These are phyloP conservation scores for Parastagonospora nodorum DNA, from an alignment of 2,329 filamentous ascomycete genomes.

Conservation along the genomic window DNA sequence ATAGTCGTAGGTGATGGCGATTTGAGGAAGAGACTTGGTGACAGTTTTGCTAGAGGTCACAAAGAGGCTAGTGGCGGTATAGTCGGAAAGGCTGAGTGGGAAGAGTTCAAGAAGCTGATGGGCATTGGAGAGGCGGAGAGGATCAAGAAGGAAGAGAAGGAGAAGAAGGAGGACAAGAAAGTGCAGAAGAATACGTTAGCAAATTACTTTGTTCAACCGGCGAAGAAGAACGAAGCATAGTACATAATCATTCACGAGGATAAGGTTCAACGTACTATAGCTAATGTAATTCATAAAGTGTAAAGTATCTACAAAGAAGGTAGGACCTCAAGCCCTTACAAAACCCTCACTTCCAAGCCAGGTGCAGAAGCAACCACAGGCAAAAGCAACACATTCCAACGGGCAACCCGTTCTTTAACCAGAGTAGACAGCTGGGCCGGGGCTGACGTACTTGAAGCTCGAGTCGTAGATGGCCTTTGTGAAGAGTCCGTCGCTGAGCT, in stretches of 20 bases:
- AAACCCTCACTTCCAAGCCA: constrained; percentile 1
- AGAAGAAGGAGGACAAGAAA: constrained; percentile 39
- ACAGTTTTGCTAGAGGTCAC: constrained; percentile 69
- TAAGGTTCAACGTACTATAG: neutral
- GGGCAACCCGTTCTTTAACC: constrained; percentile 21
- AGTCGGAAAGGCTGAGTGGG: constrained; percentile 64
- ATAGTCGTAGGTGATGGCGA: constrained; percentile 51
- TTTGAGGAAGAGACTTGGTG: constrained; percentile 59
- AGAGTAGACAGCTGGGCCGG: constrained; percentile 39
- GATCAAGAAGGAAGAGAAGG: constrained; percentile 40
- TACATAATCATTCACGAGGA: neutral
- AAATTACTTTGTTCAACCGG: constrained; percentile 37
- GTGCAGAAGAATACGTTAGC: constrained; percentile 40
- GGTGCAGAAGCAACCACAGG: constrained; percentile 6
- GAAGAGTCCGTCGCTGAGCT: constrained; percentile 40
- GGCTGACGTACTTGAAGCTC: constrained; percentile 42
- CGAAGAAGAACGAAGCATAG: neutral
- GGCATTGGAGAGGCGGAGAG: constrained; percentile 61
- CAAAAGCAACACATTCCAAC: neutral
- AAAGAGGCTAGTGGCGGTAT: constrained; percentile 71
- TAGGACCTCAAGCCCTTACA: neutral
- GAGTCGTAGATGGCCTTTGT: constrained; percentile 41
- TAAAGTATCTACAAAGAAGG: constrained; percentile 8
- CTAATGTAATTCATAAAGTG: neutral
- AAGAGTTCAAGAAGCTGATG: constrained; percentile 66